Evolutionary conservation across 176 grass and related monocot genomes (phyloP).

Genomic region (Triticum dicoccoides): DNA sequence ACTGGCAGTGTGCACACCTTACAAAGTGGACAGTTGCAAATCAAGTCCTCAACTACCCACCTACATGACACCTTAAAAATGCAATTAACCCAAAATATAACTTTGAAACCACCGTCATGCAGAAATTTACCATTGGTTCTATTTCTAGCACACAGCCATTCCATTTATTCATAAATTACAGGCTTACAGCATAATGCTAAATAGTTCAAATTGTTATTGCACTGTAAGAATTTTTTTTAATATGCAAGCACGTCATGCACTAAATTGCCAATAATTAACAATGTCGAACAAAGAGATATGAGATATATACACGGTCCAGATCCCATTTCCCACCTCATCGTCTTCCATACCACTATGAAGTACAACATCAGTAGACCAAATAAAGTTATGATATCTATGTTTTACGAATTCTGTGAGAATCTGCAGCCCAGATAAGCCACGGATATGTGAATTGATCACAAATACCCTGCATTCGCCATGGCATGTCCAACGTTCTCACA

Average conservation of each 20-base stretch:
- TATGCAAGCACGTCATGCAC: background rate
- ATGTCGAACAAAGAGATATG: background rate
- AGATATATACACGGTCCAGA: background rate
- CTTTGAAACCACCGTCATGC: background rate
- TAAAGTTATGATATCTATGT: background rate
- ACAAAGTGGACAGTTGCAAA: background rate
- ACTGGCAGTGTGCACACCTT: background rate
- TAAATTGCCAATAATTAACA: background rate
- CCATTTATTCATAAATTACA: background rate
- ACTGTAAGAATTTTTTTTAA: background rate
- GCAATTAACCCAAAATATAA: background rate
- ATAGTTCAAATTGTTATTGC: background rate
- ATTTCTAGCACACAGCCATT: background rate
- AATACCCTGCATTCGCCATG: background rate
- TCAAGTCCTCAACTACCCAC: background rate
- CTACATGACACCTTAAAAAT: background rate
- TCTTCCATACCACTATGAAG: background rate
- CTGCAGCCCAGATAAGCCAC: background rate
- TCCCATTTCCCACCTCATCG: background rate
- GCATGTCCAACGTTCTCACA: background rate
- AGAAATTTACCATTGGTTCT: background rate
- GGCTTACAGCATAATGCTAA: background rate
- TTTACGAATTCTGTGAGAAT: background rate
- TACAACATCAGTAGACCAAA: background rate
- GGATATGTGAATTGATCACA: background rate